A percentile compares a stretch with the other conserved stretches of the same genome.
These are phyloP conservation scores for Ophiostoma triangulosporum DNA, from an alignment of 2,329 filamentous ascomycete genomes.

Conservation along the genomic window DNA sequence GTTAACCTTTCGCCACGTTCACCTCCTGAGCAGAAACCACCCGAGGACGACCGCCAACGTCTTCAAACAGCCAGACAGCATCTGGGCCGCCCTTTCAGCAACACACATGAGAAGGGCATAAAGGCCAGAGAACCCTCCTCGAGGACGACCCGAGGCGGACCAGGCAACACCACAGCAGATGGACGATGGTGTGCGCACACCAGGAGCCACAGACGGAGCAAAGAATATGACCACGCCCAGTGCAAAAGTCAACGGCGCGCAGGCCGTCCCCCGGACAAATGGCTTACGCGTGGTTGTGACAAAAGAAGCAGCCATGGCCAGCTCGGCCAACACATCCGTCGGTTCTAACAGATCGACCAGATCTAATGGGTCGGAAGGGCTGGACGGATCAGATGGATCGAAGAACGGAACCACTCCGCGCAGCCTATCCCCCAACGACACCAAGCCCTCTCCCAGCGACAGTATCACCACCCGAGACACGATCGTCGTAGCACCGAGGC, in stretches of 20 bases:
- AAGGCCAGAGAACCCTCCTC: not conserved
- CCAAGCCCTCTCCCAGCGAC: constrained; percentile 22
- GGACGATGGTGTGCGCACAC: constrained; percentile 10
- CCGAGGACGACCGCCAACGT: not conserved
- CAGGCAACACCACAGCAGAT: not conserved
- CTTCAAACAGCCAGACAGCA: not conserved
- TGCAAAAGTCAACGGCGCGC: not conserved
- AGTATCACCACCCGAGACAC: constrained; percentile 35
- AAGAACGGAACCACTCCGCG: constrained; percentile 27
- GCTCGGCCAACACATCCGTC: constrained; percentile 25
- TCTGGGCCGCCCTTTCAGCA: not conserved
- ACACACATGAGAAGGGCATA: constrained; percentile 1
- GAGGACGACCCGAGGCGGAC: not conserved
- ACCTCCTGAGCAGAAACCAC: not conserved
- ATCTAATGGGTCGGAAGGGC: no score
- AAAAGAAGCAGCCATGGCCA: constrained; percentile 25
- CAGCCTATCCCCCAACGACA: constrained; percentile 27
- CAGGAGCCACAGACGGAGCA: constrained; percentile 17
- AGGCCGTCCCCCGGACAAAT: constrained; percentile 17
- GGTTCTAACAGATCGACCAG: constrained; percentile 20
- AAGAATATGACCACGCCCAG: constrained; percentile 22
- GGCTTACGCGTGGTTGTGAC: constrained; percentile 22
- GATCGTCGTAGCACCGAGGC: constrained; percentile 47
- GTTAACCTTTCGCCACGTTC: not conserved
- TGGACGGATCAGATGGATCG: constrained; percentile 26